Percentiles rank a stretch among this genome's conserved stretches.
Evolutionary conservation across 371 early-diverging fungal genomes (phyloP).

Genomic region (Encephalitozoon intestinalis): DNA sequence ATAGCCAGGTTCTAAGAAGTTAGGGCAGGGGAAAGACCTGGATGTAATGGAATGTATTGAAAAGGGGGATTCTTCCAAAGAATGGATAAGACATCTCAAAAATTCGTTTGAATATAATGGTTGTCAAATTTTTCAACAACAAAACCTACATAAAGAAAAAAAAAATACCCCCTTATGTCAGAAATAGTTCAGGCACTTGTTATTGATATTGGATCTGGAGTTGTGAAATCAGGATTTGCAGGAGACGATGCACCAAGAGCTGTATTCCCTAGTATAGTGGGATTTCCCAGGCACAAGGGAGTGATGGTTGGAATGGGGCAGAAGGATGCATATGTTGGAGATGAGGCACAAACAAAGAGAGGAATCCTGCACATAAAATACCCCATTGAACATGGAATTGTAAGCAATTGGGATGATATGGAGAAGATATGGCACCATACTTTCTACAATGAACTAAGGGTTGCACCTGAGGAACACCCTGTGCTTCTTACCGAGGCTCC

Average conservation of each 20-base stretch:
- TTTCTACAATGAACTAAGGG: slow-evolving; percentile 76
- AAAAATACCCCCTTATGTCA: slow-evolving; percentile 39
- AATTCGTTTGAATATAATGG: background rate
- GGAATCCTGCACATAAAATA: slow-evolving; percentile 96
- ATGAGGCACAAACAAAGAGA: slow-evolving; percentile 97
- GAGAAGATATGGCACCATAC: slow-evolving; percentile 99
- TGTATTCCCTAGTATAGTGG: slow-evolving; percentile 94
- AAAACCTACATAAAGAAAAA: slow-evolving; percentile 19
- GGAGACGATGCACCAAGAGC: slow-evolving; percentile 99
- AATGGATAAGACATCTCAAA: background rate
- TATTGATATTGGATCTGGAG: slow-evolving; percentile 98
- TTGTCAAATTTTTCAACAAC: background rate
- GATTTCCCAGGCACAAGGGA: slow-evolving; percentile 93
- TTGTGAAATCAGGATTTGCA: slow-evolving; percentile 99
- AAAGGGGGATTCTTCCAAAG: no score
- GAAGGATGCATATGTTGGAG: slow-evolving; percentile 99
- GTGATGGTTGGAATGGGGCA: slow-evolving; percentile 99
- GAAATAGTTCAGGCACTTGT: slow-evolving; percentile 62
- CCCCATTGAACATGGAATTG: slow-evolving; percentile 99
- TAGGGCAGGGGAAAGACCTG: no score
- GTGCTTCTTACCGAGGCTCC: slow-evolving; percentile 97
- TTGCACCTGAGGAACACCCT: slow-evolving; percentile 89
- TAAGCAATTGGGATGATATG: slow-evolving; percentile 99
- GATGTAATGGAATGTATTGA: no score
- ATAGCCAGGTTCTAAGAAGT: no score